Percentiles rank a stretch among this genome's conserved stretches.
Evolutionary conservation across 2,329 filamentous ascomycete genomes (phyloP).

Genomic region (Ophiostoma montium): DNA sequence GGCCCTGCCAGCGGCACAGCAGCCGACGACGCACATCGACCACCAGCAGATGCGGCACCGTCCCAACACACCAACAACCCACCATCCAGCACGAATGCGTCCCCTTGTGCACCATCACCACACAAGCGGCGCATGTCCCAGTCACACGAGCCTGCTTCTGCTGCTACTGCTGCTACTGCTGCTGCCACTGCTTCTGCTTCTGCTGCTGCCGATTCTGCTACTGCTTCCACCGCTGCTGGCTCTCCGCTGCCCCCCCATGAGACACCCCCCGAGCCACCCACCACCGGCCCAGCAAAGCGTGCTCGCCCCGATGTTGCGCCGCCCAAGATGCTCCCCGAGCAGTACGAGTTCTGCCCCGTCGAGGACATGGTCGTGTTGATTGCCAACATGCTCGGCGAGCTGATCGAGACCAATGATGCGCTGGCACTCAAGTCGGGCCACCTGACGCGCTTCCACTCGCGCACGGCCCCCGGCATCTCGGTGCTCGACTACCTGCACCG

Average conservation of each 20-base stretch:
- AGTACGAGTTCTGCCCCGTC: slow-evolving; percentile 69
- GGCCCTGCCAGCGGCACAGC: slow-evolving; percentile 4
- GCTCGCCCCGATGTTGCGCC: slow-evolving; percentile 34
- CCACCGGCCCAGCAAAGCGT: slow-evolving; percentile 31
- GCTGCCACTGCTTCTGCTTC: slow-evolving; percentile 2
- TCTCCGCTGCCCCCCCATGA: too few species aligned
- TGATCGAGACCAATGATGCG: slow-evolving; percentile 84
- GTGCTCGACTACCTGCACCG: slow-evolving; percentile 88
- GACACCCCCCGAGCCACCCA: slow-evolving; percentile 14
- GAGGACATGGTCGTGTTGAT: slow-evolving; percentile 85
- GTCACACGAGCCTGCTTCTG: slow-evolving; percentile 23
- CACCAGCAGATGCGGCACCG: background rate
- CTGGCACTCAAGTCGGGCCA: slow-evolving; percentile 74
- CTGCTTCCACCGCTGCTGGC: slow-evolving; percentile 8
- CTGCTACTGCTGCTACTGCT: slow-evolving; percentile 5
- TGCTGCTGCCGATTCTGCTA: too few species aligned
- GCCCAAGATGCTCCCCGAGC: slow-evolving; percentile 48
- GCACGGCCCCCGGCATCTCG: slow-evolving; percentile 75
- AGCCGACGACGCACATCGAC: too few species aligned
- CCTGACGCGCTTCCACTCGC: slow-evolving; percentile 87
- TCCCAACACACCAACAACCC: slow-evolving; percentile 2
- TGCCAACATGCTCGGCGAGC: slow-evolving; percentile 86
- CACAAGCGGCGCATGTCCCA: slow-evolving; percentile 32
- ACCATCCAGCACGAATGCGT: background rate
- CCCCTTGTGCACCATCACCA: slow-evolving; percentile 8